A percentile compares a stretch with the other conserved stretches of the same genome.
Evolutionary conservation across 306 rosid species (phyloP).

Genomic region (Abrus precatorius): DNA sequence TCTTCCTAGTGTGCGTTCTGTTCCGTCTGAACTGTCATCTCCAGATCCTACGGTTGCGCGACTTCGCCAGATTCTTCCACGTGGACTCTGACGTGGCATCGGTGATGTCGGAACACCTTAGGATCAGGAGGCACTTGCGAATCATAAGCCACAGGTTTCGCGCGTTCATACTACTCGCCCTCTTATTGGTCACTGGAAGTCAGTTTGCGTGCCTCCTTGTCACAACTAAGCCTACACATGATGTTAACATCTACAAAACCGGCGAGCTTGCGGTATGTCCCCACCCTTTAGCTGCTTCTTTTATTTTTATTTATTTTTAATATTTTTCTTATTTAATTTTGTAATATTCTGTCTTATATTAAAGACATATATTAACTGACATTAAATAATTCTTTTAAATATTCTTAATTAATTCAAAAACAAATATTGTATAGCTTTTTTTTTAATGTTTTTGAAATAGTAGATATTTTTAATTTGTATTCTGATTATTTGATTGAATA

Average conservation of each 20-base stretch:
- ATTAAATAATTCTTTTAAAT: too few species aligned
- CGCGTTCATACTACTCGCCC: slow-evolving; percentile 64
- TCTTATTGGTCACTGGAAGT: slow-evolving; percentile 72
- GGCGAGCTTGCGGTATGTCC: slow-evolving; percentile 88
- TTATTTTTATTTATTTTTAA: not conserved
- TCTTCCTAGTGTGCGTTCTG: slow-evolving; percentile 85
- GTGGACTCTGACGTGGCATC: slow-evolving; percentile 79
- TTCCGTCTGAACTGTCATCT: slow-evolving; percentile 89
- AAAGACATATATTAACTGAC: too few species aligned
- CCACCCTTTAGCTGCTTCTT: not conserved
- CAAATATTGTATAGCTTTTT: too few species aligned
- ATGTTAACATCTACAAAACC: slow-evolving; percentile 53
- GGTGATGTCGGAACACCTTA: slow-evolving; percentile 79
- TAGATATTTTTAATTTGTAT: too few species aligned
- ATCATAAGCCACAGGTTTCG: slow-evolving; percentile 94
- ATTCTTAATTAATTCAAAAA: too few species aligned
- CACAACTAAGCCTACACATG: slow-evolving; percentile 55
- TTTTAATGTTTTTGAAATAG: too few species aligned
- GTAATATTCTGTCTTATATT: too few species aligned
- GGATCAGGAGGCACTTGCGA: slow-evolving; percentile 79
- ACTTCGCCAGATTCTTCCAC: slow-evolving; percentile 77
- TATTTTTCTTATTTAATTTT: too few species aligned
- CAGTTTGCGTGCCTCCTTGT: slow-evolving; percentile 75
- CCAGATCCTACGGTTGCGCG: slow-evolving; percentile 83
- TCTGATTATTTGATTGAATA: not conserved